These are phyloP conservation scores for Xylariaceae sp. DNA, from an alignment of 2,329 filamentous ascomycete species.

Conservation along the genomic window DNA sequence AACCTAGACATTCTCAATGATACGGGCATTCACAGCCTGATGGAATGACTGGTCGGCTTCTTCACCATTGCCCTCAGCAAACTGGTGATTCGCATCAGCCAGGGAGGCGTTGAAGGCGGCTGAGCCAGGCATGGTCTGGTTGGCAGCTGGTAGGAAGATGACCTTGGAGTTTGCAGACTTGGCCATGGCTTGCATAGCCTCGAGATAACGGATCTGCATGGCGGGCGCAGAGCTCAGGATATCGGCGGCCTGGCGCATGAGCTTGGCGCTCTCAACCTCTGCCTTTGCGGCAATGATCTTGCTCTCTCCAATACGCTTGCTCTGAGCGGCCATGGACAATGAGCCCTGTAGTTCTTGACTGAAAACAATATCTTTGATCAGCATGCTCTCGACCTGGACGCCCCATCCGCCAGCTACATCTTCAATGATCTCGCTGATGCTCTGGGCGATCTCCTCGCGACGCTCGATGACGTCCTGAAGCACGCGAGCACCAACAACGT, in stretches of 20 bases:
- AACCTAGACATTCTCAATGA: conserved; percentile 80
- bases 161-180: conserved; percentile 88
- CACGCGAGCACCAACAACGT: conserved; percentile 92
- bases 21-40: conserved; percentile 74
- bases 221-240: conserved; percentile 88
- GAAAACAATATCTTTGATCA: conserved; percentile 99
- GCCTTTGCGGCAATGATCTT: conserved; percentile 98
- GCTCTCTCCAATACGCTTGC: conserved; percentile 96
- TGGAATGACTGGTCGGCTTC: conserved; percentile 66
- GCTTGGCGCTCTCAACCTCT: conserved; percentile 92
- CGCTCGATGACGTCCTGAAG: conserved; percentile 98
- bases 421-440: conserved; percentile 95
- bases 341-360: conserved; percentile 92
- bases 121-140: conserved; percentile 55
- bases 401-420: conserved; percentile 93
- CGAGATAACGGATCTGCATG: conserved; percentile 97
- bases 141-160: conserved; percentile 71
- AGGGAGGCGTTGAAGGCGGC: conserved; percentile 42
- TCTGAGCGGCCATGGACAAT: conserved; percentile 96
- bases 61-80: conserved; percentile 44
- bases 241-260: conserved; percentile 91
- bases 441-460: conserved; percentile 92
- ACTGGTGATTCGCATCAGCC: conserved; percentile 35
- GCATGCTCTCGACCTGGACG: conserved; percentile 94
- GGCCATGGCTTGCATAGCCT: conserved; percentile 98